Evolutionary conservation across 2,329 filamentous ascomycete species (phyloP), one percentile per base, ranked within the genome.

Genomic region (Penicillium expansum): DNA sequence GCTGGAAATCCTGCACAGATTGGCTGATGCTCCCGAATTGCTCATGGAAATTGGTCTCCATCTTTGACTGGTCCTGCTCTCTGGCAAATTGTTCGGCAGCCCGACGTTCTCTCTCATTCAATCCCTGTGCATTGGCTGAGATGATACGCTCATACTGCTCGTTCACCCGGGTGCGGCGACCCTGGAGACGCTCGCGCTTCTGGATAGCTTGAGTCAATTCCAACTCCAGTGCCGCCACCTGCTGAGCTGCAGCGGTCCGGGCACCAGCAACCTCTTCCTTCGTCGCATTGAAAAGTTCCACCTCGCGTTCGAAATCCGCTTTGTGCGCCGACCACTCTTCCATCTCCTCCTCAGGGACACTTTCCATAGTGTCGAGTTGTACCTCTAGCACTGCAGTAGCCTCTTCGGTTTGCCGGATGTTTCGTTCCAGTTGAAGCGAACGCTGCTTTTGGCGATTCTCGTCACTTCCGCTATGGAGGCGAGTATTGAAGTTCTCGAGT

Each of bases 371-470:
- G 55, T 83, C 82, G 16, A 84, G 77, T 65, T 86, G 80, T 48
- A 69, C 68, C 55, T 81, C 78, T 35, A 87, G 74, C 37, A 78
- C 79, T 33, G 77, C 76, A n/a, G 82, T 81, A 29, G 83, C 82
- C 65, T 86, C 84, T 63, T 87, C 84, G 5, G 84, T 85, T 70
- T 87, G 84, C 54, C 79, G 80, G 62, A 86, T 85, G 61, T 81
- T 85, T 63, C 86, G 83, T 61, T 81, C 83, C 58, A 86, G 78
- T 65, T 88, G 85, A 59, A 83, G 74, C 37, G 83, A 81, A 60
- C 84, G 81, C 67, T 86, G 83, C 61, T 82, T 82, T 70, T 86
- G 83, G 59, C 82, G 79, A 64, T 86, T 85, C 67, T 87, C 85
- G 63, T 82, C 81, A 51, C 81, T 83, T 61, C 82, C 82, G 54